These are phyloP conservation scores for Dendrostoma leiphaemia DNA, from an alignment of 2,329 filamentous ascomycete genomes.

Conservation along the genomic window DNA sequence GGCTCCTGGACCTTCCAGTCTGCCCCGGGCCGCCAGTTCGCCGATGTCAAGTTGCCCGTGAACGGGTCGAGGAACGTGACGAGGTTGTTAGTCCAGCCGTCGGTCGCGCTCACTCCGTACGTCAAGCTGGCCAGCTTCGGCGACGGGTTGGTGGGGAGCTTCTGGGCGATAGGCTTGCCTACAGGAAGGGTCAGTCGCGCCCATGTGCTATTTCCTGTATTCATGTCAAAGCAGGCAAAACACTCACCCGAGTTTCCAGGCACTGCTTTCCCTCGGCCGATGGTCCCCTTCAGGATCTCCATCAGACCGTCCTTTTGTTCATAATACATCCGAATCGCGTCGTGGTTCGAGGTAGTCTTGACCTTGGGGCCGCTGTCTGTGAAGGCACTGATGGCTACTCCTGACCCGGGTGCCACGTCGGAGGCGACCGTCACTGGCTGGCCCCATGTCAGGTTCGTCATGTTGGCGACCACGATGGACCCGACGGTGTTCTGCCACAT, in stretches of 20 bases:
- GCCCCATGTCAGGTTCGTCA: conserved; percentile 10
- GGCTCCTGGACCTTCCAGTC: conserved; percentile 12
- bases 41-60: conserved; percentile 9
- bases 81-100: conserved; percentile 19
- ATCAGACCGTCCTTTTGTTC: conserved; percentile 7
- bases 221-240: no score
- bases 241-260: conserved; percentile 16
- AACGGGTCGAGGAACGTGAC: conserved; percentile 9
- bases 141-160: conserved; percentile 12
- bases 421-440: not conserved
- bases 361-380: conserved; percentile 8
- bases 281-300: conserved; percentile 13
- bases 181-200: not conserved
- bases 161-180: conserved; percentile 9
- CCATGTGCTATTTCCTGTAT: not conserved
- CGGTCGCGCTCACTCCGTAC: conserved; percentile 8
- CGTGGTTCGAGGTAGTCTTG: conserved; percentile 7
- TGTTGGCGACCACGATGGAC: conserved; percentile 14
- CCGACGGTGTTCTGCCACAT: conserved; percentile 15
- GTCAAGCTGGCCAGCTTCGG: conserved; percentile 18
- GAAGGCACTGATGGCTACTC: conserved; percentile 15
- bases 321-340: conserved; percentile 11
- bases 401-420: conserved; percentile 3
- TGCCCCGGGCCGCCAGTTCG: conserved; percentile 3
- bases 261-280: not conserved